Conservation (phyloP, 805 yeast species). For the Starmerella cellae region DNA sequence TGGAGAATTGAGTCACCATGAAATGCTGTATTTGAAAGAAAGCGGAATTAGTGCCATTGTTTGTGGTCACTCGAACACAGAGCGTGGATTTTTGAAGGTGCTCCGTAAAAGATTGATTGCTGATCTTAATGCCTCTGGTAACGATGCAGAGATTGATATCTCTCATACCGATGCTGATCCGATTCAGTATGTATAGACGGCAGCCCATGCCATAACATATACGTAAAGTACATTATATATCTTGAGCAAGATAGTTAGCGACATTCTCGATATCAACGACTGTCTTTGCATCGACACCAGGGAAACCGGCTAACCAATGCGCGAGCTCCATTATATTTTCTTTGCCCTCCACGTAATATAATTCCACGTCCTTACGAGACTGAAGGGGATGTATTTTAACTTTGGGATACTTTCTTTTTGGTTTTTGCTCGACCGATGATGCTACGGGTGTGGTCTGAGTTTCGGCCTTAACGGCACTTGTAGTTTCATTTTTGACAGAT, state of each 20-base stretch:
- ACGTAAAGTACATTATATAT: neutral
- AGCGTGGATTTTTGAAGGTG: constrained; percentile 60
- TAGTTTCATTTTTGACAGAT: neutral
- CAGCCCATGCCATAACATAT: neutral
- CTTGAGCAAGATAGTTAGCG: constrained; percentile 11
- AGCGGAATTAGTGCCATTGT: constrained; percentile 56
- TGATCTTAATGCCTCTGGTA: constrained; percentile 28
- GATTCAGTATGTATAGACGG: constrained; percentile 26
- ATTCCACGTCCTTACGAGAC: constrained; percentile 9
- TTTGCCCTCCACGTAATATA: constrained; percentile 22
- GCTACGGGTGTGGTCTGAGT: neutral
- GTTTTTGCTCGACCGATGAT: neutral
- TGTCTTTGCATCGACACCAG: constrained; percentile 12
- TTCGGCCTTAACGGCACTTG: neutral
- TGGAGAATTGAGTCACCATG: constrained; percentile 93
- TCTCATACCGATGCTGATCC: constrained; percentile 59
- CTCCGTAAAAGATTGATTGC: constrained; percentile 38
- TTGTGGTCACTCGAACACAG: constrained; percentile 87
- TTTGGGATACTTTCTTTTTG: constrained; percentile 16
- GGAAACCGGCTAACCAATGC: constrained; percentile 23
- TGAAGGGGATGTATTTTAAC: constrained; percentile 10
- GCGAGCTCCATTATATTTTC: constrained; percentile 20
- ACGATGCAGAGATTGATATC: constrained; percentile 27
- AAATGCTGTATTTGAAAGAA: constrained; percentile 59
- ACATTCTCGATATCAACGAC: constrained; percentile 6